phyloP scores from a whole-genome alignment of 2,329 filamentous ascomycete genomes.

The Trichophyton rubrum region DNA sequence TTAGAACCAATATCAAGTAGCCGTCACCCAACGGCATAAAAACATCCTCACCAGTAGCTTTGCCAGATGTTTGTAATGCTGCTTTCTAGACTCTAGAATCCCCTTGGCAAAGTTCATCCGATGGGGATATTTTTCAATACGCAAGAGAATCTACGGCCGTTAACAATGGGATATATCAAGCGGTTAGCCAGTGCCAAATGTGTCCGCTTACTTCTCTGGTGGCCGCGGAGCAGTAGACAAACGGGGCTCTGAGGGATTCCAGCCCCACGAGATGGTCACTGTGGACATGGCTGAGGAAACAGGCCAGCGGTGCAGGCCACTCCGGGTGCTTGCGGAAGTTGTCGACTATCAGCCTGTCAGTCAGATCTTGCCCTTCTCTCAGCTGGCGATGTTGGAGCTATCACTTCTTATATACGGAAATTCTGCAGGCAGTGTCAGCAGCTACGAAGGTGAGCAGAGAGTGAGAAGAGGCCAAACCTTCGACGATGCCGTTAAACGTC shows the following conservation, averaged over 20 bases:
- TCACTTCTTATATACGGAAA: conserved; percentile 16
- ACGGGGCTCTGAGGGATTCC: conserved; percentile 62
- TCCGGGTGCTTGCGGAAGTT: conserved; percentile 55
- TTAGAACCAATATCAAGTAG: conserved; percentile 7
- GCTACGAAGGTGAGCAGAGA: neutral
- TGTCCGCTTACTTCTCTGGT: conserved; percentile 50
- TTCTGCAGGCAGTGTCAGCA: conserved; percentile 9
- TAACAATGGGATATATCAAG: conserved; percentile 4
- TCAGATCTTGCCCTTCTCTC: neutral
- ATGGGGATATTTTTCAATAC: conserved; percentile 65
- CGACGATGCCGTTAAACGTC: conserved; percentile 23
- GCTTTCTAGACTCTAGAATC: conserved; percentile 59
- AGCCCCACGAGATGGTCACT: conserved; percentile 78
- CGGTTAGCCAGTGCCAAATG: neutral
- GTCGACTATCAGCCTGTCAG: conserved; percentile 47
- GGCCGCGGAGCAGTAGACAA: conserved; percentile 80
- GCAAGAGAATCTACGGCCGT: conserved; percentile 50
- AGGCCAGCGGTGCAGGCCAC: conserved; percentile 55
- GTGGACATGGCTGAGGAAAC: conserved; percentile 85
- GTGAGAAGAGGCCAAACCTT: conserved; percentile 20
- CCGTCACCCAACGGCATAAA: neutral
- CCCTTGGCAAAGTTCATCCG: conserved; percentile 70
- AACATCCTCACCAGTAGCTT: conserved; percentile 46
- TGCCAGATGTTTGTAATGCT: conserved; percentile 64
- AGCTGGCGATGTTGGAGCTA: neutral